Evolutionary conservation across 352 stramenopile species (phyloP).

Genomic region (Phytophthora aleatoria): DNA sequence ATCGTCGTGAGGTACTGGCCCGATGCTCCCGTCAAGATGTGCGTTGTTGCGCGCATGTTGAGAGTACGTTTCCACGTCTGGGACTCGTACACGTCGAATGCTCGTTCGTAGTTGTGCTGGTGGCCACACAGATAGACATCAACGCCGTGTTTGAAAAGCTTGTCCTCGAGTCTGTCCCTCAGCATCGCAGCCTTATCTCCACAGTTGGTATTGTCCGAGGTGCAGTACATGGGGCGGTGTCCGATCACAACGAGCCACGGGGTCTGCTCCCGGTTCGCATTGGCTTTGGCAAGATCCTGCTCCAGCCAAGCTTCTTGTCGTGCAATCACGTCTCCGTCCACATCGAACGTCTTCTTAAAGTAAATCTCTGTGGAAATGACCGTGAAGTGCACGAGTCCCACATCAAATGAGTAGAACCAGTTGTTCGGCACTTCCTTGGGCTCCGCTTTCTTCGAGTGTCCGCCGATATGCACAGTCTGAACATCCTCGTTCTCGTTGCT

Average conservation of each 20-base stretch:
- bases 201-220: constrained; percentile 73
- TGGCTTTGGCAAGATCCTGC: constrained; percentile 62
- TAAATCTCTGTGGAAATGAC: constrained; percentile 89
- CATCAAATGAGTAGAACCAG: constrained; percentile 89
- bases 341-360: constrained; percentile 71
- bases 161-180: constrained; percentile 68
- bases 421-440: constrained; percentile 73
- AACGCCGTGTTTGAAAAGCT: constrained; percentile 78
- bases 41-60: constrained; percentile 86
- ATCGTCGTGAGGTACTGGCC: constrained; percentile 79
- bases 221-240: constrained; percentile 90
- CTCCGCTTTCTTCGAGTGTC: constrained; percentile 18
- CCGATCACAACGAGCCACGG: constrained; percentile 88
- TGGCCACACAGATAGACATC: constrained; percentile 90
- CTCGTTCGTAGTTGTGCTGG: constrained; percentile 91
- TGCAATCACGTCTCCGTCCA: constrained; percentile 51
- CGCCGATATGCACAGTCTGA: constrained; percentile 48
- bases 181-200: constrained; percentile 63
- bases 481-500: constrained; percentile 67
- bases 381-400: constrained; percentile 87
- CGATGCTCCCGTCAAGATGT: constrained; percentile 88
- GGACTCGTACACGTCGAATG: constrained; percentile 78
- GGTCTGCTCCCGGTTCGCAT: constrained; percentile 61
- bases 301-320: constrained; percentile 71
- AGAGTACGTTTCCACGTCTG: constrained; percentile 59